phyloP scores from a whole-genome alignment of 2,329 filamentous ascomycete species.

The Colletotrichum chlorophyti region DNA sequence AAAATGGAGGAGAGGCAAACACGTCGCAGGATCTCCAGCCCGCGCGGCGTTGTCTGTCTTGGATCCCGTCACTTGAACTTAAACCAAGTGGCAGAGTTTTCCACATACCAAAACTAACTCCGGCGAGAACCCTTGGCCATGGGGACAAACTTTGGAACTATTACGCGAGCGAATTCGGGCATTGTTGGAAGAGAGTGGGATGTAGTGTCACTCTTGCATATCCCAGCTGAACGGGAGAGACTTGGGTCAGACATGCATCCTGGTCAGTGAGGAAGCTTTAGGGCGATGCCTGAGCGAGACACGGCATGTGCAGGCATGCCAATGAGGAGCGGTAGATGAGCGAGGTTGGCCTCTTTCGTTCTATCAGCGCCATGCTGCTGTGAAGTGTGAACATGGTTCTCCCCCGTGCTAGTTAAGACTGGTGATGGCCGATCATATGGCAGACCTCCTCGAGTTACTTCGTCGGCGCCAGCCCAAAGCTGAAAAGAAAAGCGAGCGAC shows the following conservation, averaged over 20 bases:
- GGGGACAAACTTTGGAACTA: background rate
- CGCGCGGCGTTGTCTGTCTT: background rate
- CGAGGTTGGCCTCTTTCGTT: background rate
- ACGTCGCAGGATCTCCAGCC: background rate
- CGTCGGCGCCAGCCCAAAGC: background rate
- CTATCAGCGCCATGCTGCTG: background rate
- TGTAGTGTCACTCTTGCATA: background rate
- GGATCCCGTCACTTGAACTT: background rate
- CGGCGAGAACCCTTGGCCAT: background rate
- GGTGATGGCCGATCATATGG: background rate
- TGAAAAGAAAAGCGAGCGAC: background rate
- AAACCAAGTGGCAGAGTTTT: background rate
- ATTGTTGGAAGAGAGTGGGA: background rate
- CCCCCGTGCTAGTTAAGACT: background rate
- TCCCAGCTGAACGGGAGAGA: slow-evolving; percentile 23
- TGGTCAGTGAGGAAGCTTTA: background rate
- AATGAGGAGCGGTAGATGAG: background rate
- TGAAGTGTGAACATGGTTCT: background rate
- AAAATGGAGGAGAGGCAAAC: background rate
- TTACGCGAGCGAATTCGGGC: slow-evolving; percentile 18
- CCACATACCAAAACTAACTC: background rate
- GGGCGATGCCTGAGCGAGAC: background rate
- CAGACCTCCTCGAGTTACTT: background rate
- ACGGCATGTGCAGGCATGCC: background rate
- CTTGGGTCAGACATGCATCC: slow-evolving; percentile 9